phyloP scores from a whole-genome alignment of 805 yeast species.

The Cyberlindnera xishuangbannaensis region DNA sequence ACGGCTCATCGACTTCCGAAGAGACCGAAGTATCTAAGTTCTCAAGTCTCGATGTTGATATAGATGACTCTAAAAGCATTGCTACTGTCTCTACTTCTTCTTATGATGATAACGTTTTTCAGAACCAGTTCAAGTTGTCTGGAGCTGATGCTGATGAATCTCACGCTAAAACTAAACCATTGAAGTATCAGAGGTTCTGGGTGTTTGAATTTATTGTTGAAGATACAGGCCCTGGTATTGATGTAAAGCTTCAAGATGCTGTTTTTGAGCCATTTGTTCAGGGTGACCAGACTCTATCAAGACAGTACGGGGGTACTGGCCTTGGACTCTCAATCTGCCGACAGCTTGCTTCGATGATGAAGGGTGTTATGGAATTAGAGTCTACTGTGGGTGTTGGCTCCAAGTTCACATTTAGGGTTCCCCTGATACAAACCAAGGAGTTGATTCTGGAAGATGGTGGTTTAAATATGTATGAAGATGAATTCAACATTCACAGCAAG shows the following conservation, averaged over 20 bases:
- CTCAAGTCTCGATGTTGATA: constrained; percentile 10
- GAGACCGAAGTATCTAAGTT: constrained; percentile 10
- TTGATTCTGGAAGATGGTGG: constrained; percentile 25
- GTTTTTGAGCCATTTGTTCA: constrained; percentile 96
- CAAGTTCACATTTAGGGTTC: constrained; percentile 74
- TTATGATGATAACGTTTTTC: constrained; percentile 39
- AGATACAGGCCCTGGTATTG: constrained; percentile 96
- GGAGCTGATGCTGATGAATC: constrained; percentile 14
- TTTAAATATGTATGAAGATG: constrained; percentile 53
- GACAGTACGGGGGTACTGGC: constrained; percentile 95
- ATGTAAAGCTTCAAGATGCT: constrained; percentile 68
- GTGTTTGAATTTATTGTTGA: constrained; percentile 60
- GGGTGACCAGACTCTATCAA: constrained; percentile 89
- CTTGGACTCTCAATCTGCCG: constrained; percentile 85
- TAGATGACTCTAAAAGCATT: constrained; percentile 14
- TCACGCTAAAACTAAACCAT: constrained; percentile 15
- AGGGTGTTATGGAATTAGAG: constrained; percentile 71
- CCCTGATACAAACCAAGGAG: constrained; percentile 50
- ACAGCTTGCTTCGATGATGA: constrained; percentile 87
- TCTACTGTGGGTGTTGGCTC: constrained; percentile 81
- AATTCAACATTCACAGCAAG: constrained; percentile 51
- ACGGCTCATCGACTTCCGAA: constrained; percentile 5
- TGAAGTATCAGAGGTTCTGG: constrained; percentile 29
- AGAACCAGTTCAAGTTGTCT: constrained; percentile 33
- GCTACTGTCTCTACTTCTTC: constrained; percentile 28